Evolutionary conservation across 2,329 filamentous ascomycete genomes (phyloP), one percentile per base, ranked within the genome.

Genomic region (Alternaria dauci): DNA sequence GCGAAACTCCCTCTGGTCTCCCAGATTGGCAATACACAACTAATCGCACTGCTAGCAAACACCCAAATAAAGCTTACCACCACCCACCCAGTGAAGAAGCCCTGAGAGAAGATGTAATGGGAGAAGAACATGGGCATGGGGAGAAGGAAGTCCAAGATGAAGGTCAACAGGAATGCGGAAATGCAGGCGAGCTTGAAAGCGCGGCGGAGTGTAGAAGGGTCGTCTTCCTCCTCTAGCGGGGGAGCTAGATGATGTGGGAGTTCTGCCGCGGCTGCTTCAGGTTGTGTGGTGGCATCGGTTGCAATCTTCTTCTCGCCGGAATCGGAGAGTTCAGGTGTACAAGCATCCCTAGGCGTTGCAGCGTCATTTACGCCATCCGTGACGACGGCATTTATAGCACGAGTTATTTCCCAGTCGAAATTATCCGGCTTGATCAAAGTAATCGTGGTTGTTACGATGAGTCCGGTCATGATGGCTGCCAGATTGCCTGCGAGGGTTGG

Each of bases 81-180:
- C 7, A 81, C 76, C 78, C 79, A 81, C 0, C 71, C 79, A 0
- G 74, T 78, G 59, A 82, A 82, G 66, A 82, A 81, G 0, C 72
- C 67, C 28, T 76, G 71, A 28, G 71, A 77, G 61, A 80, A 81
- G 23, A 81, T 71, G 57, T 81, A 81, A 1, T 76, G 68, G 0
- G 75, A 75, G 55, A 80, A 77, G 65, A 81, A 81, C 67, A 82
- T 79, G 3, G 79, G 78, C 64, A 81, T 79, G 0, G 79, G 79
- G 1, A 79, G 59, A 8, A 81, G 66, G 47, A 81, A 77, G 59
- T 80, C 79, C 59, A 82, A 68, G 41, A 78, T 63, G 56, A 81
- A 73, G 26, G 80, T 80, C 6, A 81, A 51, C 9, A 78, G 52
- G 52, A 78, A 78, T 1, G 78, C 77, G 2, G 70, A 71, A 26